These are phyloP conservation scores for Penicillium cinerascens DNA, from an alignment of 495 filamentous ascomycete genomes.

Conservation along the genomic window DNA sequence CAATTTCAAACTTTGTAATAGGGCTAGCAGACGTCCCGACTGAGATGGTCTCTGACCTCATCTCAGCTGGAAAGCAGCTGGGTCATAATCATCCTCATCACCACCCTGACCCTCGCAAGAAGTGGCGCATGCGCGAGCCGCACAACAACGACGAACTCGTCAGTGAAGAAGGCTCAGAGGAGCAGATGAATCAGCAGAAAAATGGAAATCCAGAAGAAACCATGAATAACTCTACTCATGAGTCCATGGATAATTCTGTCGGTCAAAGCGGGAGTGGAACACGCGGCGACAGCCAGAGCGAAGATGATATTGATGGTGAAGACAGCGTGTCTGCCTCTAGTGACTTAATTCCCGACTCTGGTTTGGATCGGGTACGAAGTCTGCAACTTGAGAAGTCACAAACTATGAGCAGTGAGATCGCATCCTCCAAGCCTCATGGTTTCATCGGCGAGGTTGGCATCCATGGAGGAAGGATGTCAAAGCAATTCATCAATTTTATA, in stretches of 20 bases:
- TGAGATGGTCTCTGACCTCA: conserved; percentile 61
- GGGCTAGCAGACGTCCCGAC: conserved; percentile 78
- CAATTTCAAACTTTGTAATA: conserved; percentile 70
- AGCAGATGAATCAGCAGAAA: neutral
- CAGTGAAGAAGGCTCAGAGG: neutral
- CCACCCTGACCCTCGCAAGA: conserved; percentile 13
- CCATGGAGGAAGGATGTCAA: conserved; percentile 24
- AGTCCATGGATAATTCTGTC: neutral
- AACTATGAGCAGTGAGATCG: conserved; percentile 12
- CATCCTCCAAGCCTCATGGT: conserved; percentile 1
- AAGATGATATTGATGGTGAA: neutral
- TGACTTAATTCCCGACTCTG: neutral
- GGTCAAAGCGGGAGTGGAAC: neutral
- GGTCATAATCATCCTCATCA: conserved; percentile 49
- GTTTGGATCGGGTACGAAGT: conserved; percentile 4
- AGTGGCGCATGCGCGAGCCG: conserved; percentile 7
- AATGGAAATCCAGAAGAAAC: neutral
- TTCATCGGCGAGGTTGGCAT: conserved; percentile 33
- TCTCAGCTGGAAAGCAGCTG: conserved; percentile 53
- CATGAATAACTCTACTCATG: neutral
- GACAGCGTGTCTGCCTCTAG: neutral
- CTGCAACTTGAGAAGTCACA: conserved; percentile 10
- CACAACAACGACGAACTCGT: neutral
- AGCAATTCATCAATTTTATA: conserved; percentile 66
- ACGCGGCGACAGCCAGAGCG: neutral